Evolutionary conservation across 805 yeast genomes (phyloP), one percentile per base, ranked within the genome.

Genomic region (Yarrowia sp.): DNA sequence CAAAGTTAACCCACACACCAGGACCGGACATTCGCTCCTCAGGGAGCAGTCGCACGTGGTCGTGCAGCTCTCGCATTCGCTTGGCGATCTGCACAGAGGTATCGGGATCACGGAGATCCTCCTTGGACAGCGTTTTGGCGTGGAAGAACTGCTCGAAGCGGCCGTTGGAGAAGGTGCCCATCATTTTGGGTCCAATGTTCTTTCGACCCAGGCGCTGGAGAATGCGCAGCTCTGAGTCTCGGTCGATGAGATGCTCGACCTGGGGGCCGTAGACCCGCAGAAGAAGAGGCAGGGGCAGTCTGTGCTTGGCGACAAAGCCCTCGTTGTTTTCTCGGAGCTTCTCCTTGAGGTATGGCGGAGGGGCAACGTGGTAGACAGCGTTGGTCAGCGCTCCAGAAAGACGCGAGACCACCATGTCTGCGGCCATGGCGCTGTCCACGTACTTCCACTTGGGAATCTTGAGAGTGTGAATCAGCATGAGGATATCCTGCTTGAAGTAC

Each of bases 301-400:
- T 31, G 33, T 31, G 53, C 19, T 42, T 44, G 64, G 69, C 73
- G 69, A 61, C 68, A 72, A 51, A 62, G 19, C 39, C 55, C 19
- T 38, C 49, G 25, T 53, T 38, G 29, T 46, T 53, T 68, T 64
- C 33, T 36, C 65, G 78, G 69, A 70, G 72, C 60, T 66, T 65
- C 46, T 72, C 78, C 66, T 67, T 73, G 49, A 71, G 51, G 63
- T 69, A 67, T 25, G 68, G 59, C 0, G 84, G 84, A 61, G 88
- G 85, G 68, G 81, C 86, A 3, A 94, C 81, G 69, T 84, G 84
- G 72, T 87, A 94, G 61, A 93, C 88, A 32, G 92, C 87, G 72
- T 94, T 94, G 19, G 98, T 94, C 72, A 94, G 80, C 0, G 99
- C 99, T 19, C 99, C 98, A 35, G 89, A 83, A 55, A 94, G 90